Conservation (phyloP, 345 rosid genomes). For the Citrus hindsii region DNA sequence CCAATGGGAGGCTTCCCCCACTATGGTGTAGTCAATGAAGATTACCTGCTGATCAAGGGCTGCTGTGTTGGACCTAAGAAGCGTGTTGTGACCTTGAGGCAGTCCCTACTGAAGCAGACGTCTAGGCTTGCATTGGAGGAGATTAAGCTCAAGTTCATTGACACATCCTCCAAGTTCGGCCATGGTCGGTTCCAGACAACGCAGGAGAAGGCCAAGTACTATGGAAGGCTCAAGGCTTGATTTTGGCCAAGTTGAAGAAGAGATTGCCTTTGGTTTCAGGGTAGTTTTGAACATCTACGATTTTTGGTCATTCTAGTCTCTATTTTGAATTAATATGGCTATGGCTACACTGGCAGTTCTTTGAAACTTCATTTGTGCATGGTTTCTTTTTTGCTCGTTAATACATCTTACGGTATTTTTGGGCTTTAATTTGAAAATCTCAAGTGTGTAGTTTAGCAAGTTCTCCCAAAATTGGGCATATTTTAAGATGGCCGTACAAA, state of each 20-base stretch:
- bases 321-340: too few species aligned
- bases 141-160: constrained; percentile 75
- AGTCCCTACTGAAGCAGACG: constrained; percentile 65
- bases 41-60: constrained; percentile 84
- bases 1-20: constrained; percentile 95
- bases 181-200: constrained; percentile 84
- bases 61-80: constrained; percentile 87
- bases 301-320: too few species aligned
- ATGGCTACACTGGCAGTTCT: too few species aligned
- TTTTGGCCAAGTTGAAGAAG: not conserved
- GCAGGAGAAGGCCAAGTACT: constrained; percentile 71
- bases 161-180: constrained; percentile 62
- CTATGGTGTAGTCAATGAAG: constrained; percentile 80
- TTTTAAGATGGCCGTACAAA: too few species aligned
- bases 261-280: too few species aligned
- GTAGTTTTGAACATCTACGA: too few species aligned
- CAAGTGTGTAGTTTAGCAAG: too few species aligned
- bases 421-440: too few species aligned
- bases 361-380: too few species aligned
- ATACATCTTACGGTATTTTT: too few species aligned
- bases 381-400: too few species aligned
- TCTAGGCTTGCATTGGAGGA: constrained; percentile 72
- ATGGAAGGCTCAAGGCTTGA: constrained; percentile 62
- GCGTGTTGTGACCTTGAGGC: constrained; percentile 87
- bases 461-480: too few species aligned